Conservation (phyloP, 1,284 basidiomycete genomes). For the Marasmius fiardii region DNA sequence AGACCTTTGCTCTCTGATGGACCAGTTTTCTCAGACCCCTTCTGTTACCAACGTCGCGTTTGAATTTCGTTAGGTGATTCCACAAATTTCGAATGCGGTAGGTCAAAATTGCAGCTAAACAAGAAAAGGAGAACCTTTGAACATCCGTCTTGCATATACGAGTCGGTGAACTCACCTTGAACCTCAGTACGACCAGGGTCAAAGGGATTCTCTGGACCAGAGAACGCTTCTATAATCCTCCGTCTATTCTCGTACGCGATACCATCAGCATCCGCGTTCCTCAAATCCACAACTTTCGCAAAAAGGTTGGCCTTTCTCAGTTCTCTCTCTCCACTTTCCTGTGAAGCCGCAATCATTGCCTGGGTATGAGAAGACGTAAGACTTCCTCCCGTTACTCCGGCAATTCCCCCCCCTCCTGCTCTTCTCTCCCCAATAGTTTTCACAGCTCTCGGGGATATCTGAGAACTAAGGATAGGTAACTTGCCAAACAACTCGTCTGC, state of each 20-base stretch:
- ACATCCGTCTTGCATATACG: background rate
- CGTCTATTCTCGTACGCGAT: slow-evolving; percentile 85
- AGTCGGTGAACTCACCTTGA: slow-evolving; percentile 60
- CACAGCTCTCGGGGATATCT: background rate
- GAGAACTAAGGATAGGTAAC: slow-evolving; percentile 42
- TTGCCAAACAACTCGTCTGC: slow-evolving; percentile 56
- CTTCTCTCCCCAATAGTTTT: too few species aligned
- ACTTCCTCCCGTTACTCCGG: slow-evolving; percentile 16
- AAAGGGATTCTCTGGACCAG: slow-evolving; percentile 58
- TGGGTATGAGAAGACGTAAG: too few species aligned
- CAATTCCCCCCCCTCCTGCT: slow-evolving; percentile 11
- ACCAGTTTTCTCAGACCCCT: slow-evolving; percentile 73
- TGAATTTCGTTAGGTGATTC: slow-evolving; percentile 66
- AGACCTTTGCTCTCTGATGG: slow-evolving; percentile 79
- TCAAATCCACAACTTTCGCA: slow-evolving; percentile 75
- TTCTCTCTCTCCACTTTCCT: slow-evolving; percentile 37
- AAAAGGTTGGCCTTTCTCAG: slow-evolving; percentile 61
- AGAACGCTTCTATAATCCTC: slow-evolving; percentile 81
- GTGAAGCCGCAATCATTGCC: slow-evolving; percentile 17
- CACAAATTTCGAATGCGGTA: slow-evolving; percentile 83
- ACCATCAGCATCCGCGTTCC: slow-evolving; percentile 83
- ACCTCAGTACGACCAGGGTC: slow-evolving; percentile 86
- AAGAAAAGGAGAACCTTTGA: slow-evolving; percentile 8
- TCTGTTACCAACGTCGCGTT: slow-evolving; percentile 79
- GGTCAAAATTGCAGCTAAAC: slow-evolving; percentile 80